Conservation (phyloP, 768 basidiomycete species). For the Flagelloscypha sp. region DNA sequence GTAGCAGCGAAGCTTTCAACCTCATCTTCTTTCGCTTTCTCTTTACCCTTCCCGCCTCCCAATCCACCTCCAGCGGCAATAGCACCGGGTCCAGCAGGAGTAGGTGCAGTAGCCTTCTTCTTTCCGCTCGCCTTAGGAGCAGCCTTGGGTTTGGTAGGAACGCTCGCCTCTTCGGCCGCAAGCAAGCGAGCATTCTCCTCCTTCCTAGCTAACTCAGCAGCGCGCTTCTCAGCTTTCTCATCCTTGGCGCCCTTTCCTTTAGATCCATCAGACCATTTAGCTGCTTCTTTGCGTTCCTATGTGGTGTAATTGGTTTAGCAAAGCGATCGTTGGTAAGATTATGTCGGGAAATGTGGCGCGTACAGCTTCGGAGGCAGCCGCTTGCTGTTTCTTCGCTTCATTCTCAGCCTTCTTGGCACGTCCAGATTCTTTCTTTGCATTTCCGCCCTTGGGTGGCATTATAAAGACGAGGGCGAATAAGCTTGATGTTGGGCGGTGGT, state of each 20-base stretch:
- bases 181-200: slow-evolving; percentile 78
- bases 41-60: slow-evolving; percentile 19
- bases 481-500: no score
- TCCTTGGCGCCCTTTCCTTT: slow-evolving; percentile 53
- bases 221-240: slow-evolving; percentile 74
- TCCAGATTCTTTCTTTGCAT: slow-evolving; percentile 89
- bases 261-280: slow-evolving; percentile 57
- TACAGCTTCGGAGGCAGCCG: slow-evolving; percentile 54
- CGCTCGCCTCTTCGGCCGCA: slow-evolving; percentile 76
- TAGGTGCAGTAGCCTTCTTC: slow-evolving; percentile 36
- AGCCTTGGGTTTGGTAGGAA: slow-evolving; percentile 50
- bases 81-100: slow-evolving; percentile 76
- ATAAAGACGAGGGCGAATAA: slow-evolving; percentile 6
- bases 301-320: neutral
- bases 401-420: slow-evolving; percentile 90
- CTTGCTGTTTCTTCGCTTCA: slow-evolving; percentile 70
- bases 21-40: slow-evolving; percentile 25
- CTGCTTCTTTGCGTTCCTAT: slow-evolving; percentile 67
- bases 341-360: slow-evolving; percentile 9
- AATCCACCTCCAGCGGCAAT: slow-evolving; percentile 66
- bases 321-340: slow-evolving; percentile 1
- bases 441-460: slow-evolving; percentile 85
- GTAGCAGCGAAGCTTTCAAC: slow-evolving; percentile 73
- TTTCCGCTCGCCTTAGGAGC: slow-evolving; percentile 59
- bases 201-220: slow-evolving; percentile 75